phyloP scores from a whole-genome alignment of 768 basidiomycete species.

The Clathrus columnatus region DNA sequence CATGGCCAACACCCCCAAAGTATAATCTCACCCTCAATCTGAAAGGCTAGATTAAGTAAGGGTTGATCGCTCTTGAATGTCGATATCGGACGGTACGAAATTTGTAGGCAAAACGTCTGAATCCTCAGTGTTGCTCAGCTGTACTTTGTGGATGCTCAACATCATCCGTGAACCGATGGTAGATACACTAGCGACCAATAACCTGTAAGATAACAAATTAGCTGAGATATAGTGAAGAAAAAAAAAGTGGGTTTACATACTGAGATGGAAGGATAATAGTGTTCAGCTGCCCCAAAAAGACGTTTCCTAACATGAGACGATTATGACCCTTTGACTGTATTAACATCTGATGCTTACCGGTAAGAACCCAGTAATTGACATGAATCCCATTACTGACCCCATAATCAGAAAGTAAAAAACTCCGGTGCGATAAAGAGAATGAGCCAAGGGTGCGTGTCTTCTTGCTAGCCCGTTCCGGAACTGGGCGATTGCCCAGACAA shows the following conservation, averaged over 20 bases:
- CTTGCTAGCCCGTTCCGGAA: background rate
- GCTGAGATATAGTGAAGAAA: background rate
- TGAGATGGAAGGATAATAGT: background rate
- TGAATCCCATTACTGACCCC: background rate
- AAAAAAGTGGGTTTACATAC: background rate
- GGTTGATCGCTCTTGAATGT: no score
- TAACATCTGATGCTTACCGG: no score
- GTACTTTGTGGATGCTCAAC: background rate
- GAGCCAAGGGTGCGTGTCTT: background rate
- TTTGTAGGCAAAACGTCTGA: background rate
- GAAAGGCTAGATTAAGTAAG: no score
- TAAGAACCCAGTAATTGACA: background rate
- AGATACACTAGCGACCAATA: background rate
- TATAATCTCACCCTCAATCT: no score
- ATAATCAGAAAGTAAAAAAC: background rate
- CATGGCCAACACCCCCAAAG: no score
- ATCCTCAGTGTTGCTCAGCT: background rate
- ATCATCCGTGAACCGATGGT: background rate
- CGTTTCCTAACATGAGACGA: no score
- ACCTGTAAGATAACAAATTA: no score
- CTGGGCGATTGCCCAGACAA: background rate
- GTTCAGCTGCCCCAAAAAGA: no score
- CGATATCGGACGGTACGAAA: background rate
- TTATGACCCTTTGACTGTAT: no score
- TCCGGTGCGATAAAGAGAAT: background rate